phyloP scores from a whole-genome alignment of 2,329 filamentous ascomycete species.

The Calonectria pseudoreteaudii region DNA sequence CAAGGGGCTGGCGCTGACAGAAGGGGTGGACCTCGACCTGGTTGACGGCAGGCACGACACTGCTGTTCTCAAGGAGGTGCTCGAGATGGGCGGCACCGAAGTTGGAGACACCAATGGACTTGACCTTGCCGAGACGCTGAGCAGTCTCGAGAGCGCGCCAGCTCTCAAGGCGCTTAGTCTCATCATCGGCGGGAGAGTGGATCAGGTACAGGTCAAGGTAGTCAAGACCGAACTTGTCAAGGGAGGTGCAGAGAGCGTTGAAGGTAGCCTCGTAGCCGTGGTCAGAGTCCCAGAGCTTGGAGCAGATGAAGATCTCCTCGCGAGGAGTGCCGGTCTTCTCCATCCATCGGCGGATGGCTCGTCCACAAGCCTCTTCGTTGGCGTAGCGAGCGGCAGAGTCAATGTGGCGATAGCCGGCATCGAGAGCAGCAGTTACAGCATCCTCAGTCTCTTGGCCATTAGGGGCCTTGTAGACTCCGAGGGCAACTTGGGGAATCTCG shows the following conservation, averaged over 20 bases:
- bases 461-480: constrained; percentile 61
- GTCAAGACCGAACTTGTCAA: constrained; percentile 73
- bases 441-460: constrained; percentile 67
- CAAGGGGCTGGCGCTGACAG: constrained; percentile 70
- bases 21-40: constrained; percentile 86
- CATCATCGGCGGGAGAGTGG: constrained; percentile 75
- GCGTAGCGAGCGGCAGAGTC: constrained; percentile 69
- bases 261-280: constrained; percentile 63
- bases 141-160: constrained; percentile 80
- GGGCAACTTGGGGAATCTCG: constrained; percentile 69
- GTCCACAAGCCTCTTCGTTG: constrained; percentile 77
- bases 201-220: constrained; percentile 81
- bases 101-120: constrained; percentile 82
- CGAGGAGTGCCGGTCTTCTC: constrained; percentile 73
- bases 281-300: constrained; percentile 73
- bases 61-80: constrained; percentile 66
- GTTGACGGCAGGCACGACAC: constrained; percentile 75
- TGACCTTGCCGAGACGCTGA: constrained; percentile 72
- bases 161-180: constrained; percentile 74
- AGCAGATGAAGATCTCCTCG: constrained; percentile 75
- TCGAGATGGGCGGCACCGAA: constrained; percentile 75
- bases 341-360: constrained; percentile 77
- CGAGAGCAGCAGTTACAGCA: constrained; percentile 71
- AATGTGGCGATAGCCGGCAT: constrained; percentile 66
- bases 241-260: constrained; percentile 72